Evolutionary conservation across 148 eudicot species (phyloP), one percentile per base, ranked within the genome.

Genomic region (Dysphania ambrosioides): DNA sequence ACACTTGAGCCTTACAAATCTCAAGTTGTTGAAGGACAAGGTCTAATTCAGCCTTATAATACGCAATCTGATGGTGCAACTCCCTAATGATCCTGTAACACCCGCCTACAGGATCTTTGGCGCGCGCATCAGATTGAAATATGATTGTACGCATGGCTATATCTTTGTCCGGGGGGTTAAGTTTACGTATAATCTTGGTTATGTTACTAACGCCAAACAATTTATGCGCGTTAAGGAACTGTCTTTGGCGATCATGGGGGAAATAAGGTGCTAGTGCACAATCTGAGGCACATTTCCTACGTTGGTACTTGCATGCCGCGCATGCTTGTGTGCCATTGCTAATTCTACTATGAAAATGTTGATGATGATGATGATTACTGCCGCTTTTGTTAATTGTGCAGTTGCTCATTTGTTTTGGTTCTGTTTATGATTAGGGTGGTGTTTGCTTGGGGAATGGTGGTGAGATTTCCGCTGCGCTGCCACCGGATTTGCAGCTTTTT

Each of bases 191-290:
- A 42, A 90, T 88, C 76, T 92, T 95, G 36, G 91, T 88, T 19
- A 95, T 92, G 81, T 92, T 95, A 83, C 93, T 88, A 1, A 92
- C 98, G 2, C 98, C 98, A 32, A 90, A 92, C 44, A 92, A 77
- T 66, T 85, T 90, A 79, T 92, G 98, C n/a, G 93, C 97, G 31
- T 88, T 92, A 13, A 85, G 80, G 84, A 92, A 92, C 8, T 88
- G 93, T 36, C 61, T 74, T 49, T 86, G 92, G 5, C 87, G 84
- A 72, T 88, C 85, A 76, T 87, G 95, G 63, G 96, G 97, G 71
- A 92, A 92, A 40, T 87, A 92, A 32, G 97, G 97, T 38, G 91
- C 93, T 56, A 90, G 81, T 6, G 83, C 79, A 79, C 97, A 92
- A 70, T 92, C 90, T 0, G 90, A 80, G 2, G 85, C 85, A 73